Percentiles rank a stretch among this genome's conserved stretches.
Evolutionary conservation across 257 asterid species (phyloP).

Genomic region (Datura wrightii): DNA sequence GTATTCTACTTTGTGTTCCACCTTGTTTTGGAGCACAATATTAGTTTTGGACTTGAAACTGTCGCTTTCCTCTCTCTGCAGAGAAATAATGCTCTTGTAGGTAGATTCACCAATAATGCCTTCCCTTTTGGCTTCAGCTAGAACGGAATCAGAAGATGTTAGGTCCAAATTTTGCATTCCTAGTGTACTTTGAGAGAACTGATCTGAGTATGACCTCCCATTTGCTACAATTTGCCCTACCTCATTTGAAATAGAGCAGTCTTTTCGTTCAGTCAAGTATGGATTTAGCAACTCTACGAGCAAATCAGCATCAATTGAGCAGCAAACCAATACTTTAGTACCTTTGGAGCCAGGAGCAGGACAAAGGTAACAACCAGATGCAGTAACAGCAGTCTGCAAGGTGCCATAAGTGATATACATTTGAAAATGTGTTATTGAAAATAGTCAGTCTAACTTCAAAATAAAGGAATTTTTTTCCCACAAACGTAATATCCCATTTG

Average conservation of each 20-base stretch:
- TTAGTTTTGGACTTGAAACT: slow-evolving; percentile 53
- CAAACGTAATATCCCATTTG: background rate
- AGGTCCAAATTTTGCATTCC: slow-evolving; percentile 50
- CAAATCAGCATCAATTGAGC: slow-evolving; percentile 51
- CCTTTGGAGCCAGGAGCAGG: slow-evolving; percentile 98
- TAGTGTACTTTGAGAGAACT: slow-evolving; percentile 39
- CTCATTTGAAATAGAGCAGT: slow-evolving; percentile 43
- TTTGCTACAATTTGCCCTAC: slow-evolving; percentile 54
- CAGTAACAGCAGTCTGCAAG: slow-evolving; percentile 76
- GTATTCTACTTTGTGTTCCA: slow-evolving; percentile 40
- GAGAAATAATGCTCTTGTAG: slow-evolving; percentile 52
- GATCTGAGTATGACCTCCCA: slow-evolving; percentile 47
- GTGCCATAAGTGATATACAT: slow-evolving; percentile 31
- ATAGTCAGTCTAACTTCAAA: background rate
- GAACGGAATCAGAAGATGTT: slow-evolving; percentile 58
- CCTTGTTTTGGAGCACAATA: slow-evolving; percentile 35
- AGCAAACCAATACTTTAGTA: slow-evolving; percentile 65
- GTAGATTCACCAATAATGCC: slow-evolving; percentile 69
- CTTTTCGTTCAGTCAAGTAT: slow-evolving; percentile 32
- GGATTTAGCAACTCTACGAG: slow-evolving; percentile 44
- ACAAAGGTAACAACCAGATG: slow-evolving; percentile 87
- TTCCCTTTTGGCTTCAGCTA: slow-evolving; percentile 63
- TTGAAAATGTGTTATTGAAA: background rate
- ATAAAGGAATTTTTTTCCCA: background rate
- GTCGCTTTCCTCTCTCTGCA: slow-evolving; percentile 68